A percentile compares a stretch with the other conserved stretches of the same genome.
Conservation (phyloP, 768 basidiomycete genomes). For the Lenzites betulinus region DNA sequence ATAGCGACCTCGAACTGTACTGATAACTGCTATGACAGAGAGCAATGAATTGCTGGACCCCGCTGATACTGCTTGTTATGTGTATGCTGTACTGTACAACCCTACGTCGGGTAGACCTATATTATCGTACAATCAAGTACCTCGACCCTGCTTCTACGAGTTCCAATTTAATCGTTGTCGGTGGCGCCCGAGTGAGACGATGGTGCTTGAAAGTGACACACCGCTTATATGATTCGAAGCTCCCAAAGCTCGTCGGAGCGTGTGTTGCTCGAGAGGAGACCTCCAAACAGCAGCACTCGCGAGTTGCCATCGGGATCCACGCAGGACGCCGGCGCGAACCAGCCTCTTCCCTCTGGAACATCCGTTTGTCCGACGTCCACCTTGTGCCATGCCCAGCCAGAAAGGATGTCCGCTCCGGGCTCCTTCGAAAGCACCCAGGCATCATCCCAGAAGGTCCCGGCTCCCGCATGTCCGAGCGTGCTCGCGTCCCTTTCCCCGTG, state of each 20-base stretch:
- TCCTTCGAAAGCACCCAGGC: constrained; percentile 36
- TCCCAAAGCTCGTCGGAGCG: constrained; percentile 46
- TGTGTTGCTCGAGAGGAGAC: constrained; percentile 43
- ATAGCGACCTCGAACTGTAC: constrained; percentile 5
- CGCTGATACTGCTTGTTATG: background rate
- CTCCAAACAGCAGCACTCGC: constrained; percentile 35
- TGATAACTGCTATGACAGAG: background rate
- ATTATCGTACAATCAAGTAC: background rate
- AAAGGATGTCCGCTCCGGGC: background rate
- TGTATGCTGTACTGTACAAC: background rate
- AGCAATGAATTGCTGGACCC: background rate
- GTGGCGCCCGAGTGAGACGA: background rate
- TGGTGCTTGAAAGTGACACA: background rate
- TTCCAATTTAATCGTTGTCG: background rate
- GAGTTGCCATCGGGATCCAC: constrained; percentile 24
- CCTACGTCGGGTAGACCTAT: background rate
- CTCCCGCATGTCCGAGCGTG: constrained; percentile 41
- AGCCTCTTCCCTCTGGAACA: constrained; percentile 41
- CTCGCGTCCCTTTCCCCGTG: constrained; percentile 41
- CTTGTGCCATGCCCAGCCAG: constrained; percentile 33
- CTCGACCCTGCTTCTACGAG: background rate
- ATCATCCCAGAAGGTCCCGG: constrained; percentile 43
- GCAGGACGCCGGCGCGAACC: constrained; percentile 41
- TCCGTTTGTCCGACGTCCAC: constrained; percentile 22
- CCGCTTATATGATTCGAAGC: constrained; percentile 32